A percentile compares a stretch with the other conserved stretches of the same genome.
Evolutionary conservation across 768 basidiomycete species (phyloP).

Genomic region (Xerocomellus chrysenteron): DNA sequence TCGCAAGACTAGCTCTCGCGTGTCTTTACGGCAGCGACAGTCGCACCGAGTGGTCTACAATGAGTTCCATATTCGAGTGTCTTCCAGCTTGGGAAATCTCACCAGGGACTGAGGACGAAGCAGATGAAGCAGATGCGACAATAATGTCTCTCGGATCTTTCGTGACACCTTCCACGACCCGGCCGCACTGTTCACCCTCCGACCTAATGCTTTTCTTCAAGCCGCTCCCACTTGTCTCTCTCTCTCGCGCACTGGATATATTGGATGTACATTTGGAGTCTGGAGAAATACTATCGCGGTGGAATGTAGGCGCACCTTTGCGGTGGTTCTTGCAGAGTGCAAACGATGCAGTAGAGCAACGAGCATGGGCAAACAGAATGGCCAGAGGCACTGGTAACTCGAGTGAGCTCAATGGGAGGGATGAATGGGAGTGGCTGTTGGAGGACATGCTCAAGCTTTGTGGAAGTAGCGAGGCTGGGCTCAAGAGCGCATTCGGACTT

Average conservation of each 20-base stretch:
- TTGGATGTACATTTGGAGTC: conserved; percentile 93
- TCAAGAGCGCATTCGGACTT: conserved; percentile 79
- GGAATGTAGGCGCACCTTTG: conserved; percentile 80
- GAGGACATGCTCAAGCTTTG: conserved; percentile 88
- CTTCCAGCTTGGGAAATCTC: conserved; percentile 84
- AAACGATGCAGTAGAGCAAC: conserved; percentile 64
- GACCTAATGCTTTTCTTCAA: conserved; percentile 83
- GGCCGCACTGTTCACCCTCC: conserved; percentile 53
- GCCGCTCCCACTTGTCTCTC: conserved; percentile 66
- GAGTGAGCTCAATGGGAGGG: conserved; percentile 54
- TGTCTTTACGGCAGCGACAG: conserved; percentile 82
- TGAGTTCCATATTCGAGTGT: conserved; percentile 95
- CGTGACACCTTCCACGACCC: conserved; percentile 69
- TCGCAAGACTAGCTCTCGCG: conserved; percentile 83
- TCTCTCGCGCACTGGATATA: conserved; percentile 85
- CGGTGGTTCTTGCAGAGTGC: conserved; percentile 89
- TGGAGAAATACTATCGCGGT: conserved; percentile 87
- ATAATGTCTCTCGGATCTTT: conserved; percentile 77
- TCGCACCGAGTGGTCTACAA: conserved; percentile 71
- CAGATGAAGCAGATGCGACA: conserved; percentile 80
- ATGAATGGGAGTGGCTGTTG: conserved; percentile 85
- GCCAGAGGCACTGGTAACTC: conserved; percentile 64
- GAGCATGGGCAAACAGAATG: conserved; percentile 84
- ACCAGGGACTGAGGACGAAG: conserved; percentile 56
- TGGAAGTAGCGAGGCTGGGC: conserved; percentile 55